Percentiles rank a stretch among this genome's conserved stretches.
phyloP scores from a whole-genome alignment of 176 grass and related monocot species.

The Hordeum marinum region DNA sequence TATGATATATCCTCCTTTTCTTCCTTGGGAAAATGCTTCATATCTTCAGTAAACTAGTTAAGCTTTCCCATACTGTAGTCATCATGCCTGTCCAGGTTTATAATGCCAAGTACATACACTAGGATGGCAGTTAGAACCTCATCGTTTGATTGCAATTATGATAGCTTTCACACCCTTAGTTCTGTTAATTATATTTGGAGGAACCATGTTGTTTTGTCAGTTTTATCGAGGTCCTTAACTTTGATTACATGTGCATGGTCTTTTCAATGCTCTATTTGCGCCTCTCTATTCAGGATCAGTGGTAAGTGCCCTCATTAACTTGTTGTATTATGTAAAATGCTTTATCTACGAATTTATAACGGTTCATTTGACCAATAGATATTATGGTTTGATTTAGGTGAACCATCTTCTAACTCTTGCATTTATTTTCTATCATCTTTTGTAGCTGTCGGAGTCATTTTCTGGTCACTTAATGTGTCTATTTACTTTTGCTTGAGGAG shows the following conservation, averaged over 20 bases:
- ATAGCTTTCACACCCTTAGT: background rate
- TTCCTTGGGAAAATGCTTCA: background rate
- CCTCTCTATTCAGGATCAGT: slow-evolving; percentile 91
- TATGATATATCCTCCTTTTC: slow-evolving; percentile 1
- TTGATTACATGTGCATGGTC: slow-evolving; percentile 89
- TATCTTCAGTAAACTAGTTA: background rate
- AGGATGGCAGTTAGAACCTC: background rate
- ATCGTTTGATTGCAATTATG: background rate
- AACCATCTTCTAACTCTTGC: background rate
- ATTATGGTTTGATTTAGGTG: background rate
- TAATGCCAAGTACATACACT: background rate
- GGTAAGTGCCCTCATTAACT: slow-evolving; percentile 44
- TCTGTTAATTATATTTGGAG: background rate
- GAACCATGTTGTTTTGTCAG: background rate
- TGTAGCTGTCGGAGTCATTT: slow-evolving; percentile 10
- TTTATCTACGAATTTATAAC: background rate
- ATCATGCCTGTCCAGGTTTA: slow-evolving; percentile 8
- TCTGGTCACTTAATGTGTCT: slow-evolving; percentile 1
- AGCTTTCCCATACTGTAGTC: background rate
- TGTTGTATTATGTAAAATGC: slow-evolving; percentile 7
- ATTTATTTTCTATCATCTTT: background rate
- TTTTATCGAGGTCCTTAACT: slow-evolving; percentile 70
- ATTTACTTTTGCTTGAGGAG: slow-evolving; percentile 22
- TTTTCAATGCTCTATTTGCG: slow-evolving; percentile 94
- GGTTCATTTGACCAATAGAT: background rate